Evolutionary conservation across 2,329 filamentous ascomycete species (phyloP).

Genomic region (Xylariaceae sp.): DNA sequence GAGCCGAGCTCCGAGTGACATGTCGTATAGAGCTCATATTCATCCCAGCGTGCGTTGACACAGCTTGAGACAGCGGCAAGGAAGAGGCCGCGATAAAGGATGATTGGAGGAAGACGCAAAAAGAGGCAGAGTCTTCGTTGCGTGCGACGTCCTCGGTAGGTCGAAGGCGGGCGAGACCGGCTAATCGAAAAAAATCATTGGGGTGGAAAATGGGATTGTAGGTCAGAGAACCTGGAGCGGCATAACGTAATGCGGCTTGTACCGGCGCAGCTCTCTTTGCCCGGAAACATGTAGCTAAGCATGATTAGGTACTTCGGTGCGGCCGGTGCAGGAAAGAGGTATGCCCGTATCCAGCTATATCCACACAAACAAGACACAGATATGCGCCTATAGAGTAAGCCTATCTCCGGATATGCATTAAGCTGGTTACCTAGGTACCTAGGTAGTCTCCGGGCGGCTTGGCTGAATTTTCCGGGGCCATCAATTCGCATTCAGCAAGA

Average conservation of each 20-base stretch:
- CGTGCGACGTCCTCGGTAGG: constrained; percentile 18
- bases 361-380: too few relatives aligned
- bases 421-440: too few relatives aligned
- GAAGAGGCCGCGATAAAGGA: constrained; percentile 15
- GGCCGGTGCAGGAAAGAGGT: too few relatives aligned
- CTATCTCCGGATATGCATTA: too few relatives aligned
- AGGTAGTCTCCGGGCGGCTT: not conserved
- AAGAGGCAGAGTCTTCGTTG: constrained; percentile 14
- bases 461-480: constrained; percentile 1
- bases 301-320: too few relatives aligned
- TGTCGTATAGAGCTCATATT: constrained; percentile 43
- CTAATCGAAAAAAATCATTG: constrained; percentile 27
- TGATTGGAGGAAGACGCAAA: constrained; percentile 18
- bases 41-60: constrained; percentile 22
- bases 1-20: constrained; percentile 39
- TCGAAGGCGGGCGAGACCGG: constrained; percentile 22
- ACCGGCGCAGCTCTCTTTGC: too few relatives aligned
- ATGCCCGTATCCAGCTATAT: too few relatives aligned
- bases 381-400: too few relatives aligned
- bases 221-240: too few relatives aligned
- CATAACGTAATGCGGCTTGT: too few relatives aligned
- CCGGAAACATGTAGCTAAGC: too few relatives aligned
- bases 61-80: constrained; percentile 4
- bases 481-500: not conserved
- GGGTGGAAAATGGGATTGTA: constrained; percentile 5